Evolutionary conservation across 1,284 basidiomycete genomes (phyloP).

Genomic region (Ceratobasidium sp.): DNA sequence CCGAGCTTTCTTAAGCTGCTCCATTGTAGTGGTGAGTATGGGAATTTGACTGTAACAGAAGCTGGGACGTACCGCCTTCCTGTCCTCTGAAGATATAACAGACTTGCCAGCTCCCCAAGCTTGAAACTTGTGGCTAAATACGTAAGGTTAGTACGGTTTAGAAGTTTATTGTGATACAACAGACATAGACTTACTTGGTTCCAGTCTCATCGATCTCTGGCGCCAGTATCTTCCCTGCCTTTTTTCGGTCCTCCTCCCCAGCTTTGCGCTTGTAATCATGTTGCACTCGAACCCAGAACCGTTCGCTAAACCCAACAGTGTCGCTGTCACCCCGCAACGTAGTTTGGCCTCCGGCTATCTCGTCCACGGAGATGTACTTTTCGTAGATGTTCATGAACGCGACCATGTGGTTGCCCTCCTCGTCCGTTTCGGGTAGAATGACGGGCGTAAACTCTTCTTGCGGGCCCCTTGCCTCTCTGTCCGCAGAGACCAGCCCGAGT

Average conservation of each 20-base stretch:
- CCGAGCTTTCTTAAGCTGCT: slow-evolving; percentile 79
- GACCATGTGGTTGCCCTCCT: slow-evolving; percentile 61
- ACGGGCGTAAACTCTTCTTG: slow-evolving; percentile 88
- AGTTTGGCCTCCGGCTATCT: slow-evolving; percentile 78
- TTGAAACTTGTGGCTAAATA: slow-evolving; percentile 73
- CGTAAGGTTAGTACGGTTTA: not conserved
- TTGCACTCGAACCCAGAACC: slow-evolving; percentile 89
- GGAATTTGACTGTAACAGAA: slow-evolving; percentile 30
- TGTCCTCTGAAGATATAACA: slow-evolving; percentile 73
- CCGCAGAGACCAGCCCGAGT: slow-evolving; percentile 79
- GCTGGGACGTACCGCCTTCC: slow-evolving; percentile 63
- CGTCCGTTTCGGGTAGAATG: slow-evolving; percentile 64
- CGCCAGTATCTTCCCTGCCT: slow-evolving; percentile 60
- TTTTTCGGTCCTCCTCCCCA: slow-evolving; percentile 79
- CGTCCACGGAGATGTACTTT: slow-evolving; percentile 80
- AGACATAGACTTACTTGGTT: slow-evolving; percentile 65
- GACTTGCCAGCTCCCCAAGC: slow-evolving; percentile 85
- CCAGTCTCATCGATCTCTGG: slow-evolving; percentile 68
- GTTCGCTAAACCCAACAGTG: slow-evolving; percentile 77
- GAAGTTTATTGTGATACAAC: not conserved
- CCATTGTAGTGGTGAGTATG: slow-evolving; percentile 41
- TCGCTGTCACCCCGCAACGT: slow-evolving; percentile 84
- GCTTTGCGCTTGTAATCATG: slow-evolving; percentile 88
- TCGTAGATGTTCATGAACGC: slow-evolving; percentile 86
- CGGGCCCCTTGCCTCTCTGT: slow-evolving; percentile 81